phyloP scores from a whole-genome alignment of 2,329 filamentous ascomycete species.

The Periglandula ipomoeae region DNA sequence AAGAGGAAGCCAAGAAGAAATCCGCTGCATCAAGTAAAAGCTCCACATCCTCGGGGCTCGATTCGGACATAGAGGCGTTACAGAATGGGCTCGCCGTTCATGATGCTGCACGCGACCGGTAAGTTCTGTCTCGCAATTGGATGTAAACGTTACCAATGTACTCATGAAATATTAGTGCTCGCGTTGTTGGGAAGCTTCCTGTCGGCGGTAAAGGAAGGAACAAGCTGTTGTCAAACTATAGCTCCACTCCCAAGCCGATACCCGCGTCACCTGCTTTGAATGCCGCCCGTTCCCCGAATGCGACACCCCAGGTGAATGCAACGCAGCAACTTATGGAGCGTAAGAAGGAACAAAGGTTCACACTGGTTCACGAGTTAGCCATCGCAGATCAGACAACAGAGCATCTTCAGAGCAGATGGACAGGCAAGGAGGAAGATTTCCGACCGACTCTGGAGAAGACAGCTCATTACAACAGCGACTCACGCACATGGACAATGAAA shows the following conservation, averaged over 20 bases:
- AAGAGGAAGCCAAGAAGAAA: constrained; percentile 21
- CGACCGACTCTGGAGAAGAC: constrained; percentile 47
- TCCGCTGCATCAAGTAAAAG: constrained; percentile 22
- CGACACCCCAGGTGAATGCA: constrained; percentile 38
- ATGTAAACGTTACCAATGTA: constrained; percentile 5
- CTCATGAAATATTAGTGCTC: constrained; percentile 24
- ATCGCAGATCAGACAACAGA: constrained; percentile 41
- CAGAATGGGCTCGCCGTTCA: constrained; percentile 31
- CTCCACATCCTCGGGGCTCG: constrained; percentile 30
- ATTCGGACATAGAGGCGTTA: constrained; percentile 41
- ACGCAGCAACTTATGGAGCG: constrained; percentile 43
- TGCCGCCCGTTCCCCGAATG: constrained; percentile 43
- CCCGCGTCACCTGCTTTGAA: constrained; percentile 49
- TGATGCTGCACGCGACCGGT: constrained; percentile 27
- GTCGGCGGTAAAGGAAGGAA: constrained; percentile 29
- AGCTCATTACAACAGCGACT: constrained; percentile 38
- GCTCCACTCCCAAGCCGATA: constrained; percentile 28
- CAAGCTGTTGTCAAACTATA: constrained; percentile 31
- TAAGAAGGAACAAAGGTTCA: constrained; percentile 42
- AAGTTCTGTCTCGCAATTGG: constrained; percentile 10
- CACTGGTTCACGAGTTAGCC: constrained; percentile 53
- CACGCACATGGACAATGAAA: constrained; percentile 45
- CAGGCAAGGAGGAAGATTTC: constrained; percentile 45
- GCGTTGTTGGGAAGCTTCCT: constrained; percentile 25
- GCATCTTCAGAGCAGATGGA: constrained; percentile 40